These are phyloP conservation scores for Prunus persica DNA, from an alignment of 306 rosid species.

Conservation along the genomic window Prunus_persica_NCBIv2 NC_034016.1:878501-879000, in stretches of 20 bases:
- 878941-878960: neutral
- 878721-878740: neutral
- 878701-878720: neutral
- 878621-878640: constrained; percentile 30
- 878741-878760: neutral
- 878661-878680: constrained; percentile 7
- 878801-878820: neutral
- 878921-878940: neutral
- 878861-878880: neutral
- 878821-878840: neutral
- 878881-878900: neutral
- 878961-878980: neutral
- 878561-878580: constrained; percentile 95
- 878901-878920: neutral
- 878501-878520: constrained; percentile 86
- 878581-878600: constrained; percentile 73
- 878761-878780: neutral
- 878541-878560: constrained; percentile 69
- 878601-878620: constrained; percentile 94
- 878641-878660: constrained; percentile 1
- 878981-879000: neutral
- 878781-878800: neutral
- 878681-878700: neutral
- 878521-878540: constrained; percentile 44
- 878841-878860: neutral